Evolutionary conservation across 2,329 filamentous ascomycete genomes (phyloP), one percentile per base, ranked within the genome.

Genomic region (Aspergillus ruber): DNA sequence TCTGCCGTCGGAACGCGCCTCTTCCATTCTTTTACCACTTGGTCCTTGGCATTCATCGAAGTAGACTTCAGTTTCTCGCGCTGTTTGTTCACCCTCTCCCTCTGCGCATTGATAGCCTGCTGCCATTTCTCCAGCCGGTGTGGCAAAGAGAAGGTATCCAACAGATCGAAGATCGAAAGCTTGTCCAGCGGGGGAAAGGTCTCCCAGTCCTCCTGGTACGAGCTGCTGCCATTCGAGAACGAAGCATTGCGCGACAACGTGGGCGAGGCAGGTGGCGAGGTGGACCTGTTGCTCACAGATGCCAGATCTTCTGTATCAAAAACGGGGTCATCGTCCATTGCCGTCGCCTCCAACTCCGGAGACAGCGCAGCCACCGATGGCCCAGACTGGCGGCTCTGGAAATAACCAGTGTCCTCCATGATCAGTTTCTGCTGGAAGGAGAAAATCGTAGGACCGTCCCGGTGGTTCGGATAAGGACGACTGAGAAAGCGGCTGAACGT

Each of bases 111-210:
- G 49, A 97, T 77, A 33, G 87, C 86, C 59, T 81, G 85, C 62
- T 96, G 90, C 55, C 96, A 78, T 73, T 87, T 93, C 70, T 97
- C 93, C 17, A 98, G 79, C 58, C 91, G 87, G 61, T 95, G 87
- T 1, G 90, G 86, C 27, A 98, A 76, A 5, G 90, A 88, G 54
- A 98, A 71, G 65, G 96, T 97, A 70, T 96, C 91, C 56, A 98
- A 80, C 43, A 98, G 78, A 64, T 98, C 93, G 60, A 98, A 89
- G 49, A 97, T 82, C 35, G 87, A 90, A 46, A 98, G 76, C 44
- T 89, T 86, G 66, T 98, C 93, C 20, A 96, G 75, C 0, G 91
- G 90, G 8, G 90, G 88, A 52, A 94, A 86, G 18, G 82, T 77
- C 53, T 95, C 89, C 80, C 88, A 93, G 64, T 91, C 89, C 58